Conservation (phyloP, 2,329 filamentous ascomycete genomes). For the Capronia epimyces region DNA sequence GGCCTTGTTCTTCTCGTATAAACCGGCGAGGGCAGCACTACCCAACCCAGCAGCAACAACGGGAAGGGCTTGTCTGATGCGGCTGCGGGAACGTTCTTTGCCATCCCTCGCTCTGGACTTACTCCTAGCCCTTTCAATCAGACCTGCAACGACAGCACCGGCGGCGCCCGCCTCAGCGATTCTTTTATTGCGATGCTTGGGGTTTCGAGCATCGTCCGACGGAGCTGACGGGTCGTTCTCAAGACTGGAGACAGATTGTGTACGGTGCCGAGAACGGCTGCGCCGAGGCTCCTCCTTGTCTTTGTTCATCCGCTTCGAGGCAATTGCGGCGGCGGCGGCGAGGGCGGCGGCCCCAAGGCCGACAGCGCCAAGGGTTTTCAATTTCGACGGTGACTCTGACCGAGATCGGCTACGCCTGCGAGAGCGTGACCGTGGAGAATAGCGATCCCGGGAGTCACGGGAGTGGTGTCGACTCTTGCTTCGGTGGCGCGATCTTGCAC, state of each 20-base stretch:
- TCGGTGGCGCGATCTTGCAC: conserved; percentile 47
- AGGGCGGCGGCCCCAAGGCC: conserved; percentile 54
- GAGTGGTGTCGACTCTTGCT: conserved; percentile 43
- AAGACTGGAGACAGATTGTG: conserved; percentile 18
- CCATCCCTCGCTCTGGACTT: conserved; percentile 52
- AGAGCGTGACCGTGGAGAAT: conserved; percentile 30
- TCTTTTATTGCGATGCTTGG: conserved; percentile 51
- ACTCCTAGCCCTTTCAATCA: conserved; percentile 54
- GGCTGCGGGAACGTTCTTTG: conserved; percentile 50
- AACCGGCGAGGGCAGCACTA: conserved; percentile 55
- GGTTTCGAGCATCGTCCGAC: conserved; percentile 35
- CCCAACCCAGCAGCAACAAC: conserved; percentile 57
- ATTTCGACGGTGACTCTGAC: conserved; percentile 36
- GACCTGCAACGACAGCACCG: conserved; percentile 57
- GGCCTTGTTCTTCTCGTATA: conserved; percentile 59
- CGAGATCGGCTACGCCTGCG: conserved; percentile 32
- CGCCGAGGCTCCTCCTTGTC: conserved; percentile 44
- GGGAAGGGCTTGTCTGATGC: conserved; percentile 52
- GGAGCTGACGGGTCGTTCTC: conserved; percentile 26
- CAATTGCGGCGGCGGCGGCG: conserved; percentile 56
- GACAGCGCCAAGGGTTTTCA: conserved; percentile 50
- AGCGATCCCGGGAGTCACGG: conserved; percentile 33
- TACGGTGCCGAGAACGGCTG: conserved; percentile 29
- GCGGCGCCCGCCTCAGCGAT: conserved; percentile 59
- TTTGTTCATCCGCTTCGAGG: conserved; percentile 49